Percentiles rank a stretch among this genome's conserved stretches.
These are phyloP conservation scores for Annona squamosa DNA, from an alignment of 164 flowering plant species.

Conservation along the genomic window DNA sequence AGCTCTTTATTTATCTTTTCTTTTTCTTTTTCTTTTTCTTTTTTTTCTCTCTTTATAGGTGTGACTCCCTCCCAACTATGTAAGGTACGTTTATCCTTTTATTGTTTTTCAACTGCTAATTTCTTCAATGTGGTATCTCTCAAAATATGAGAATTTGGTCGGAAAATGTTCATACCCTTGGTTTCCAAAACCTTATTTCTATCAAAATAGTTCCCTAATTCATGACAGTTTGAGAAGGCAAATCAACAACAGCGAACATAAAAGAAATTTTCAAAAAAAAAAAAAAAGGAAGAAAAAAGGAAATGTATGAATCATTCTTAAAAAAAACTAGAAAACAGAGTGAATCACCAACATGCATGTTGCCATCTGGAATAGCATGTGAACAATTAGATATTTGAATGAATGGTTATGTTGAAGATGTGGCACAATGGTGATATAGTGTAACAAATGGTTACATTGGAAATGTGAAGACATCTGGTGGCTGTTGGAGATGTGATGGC, in stretches of 20 bases:
- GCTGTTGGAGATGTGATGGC: no score
- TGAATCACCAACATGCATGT: no score
- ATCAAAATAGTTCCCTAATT: neutral
- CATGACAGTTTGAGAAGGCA: neutral
- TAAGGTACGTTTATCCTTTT: constrained; percentile 32
- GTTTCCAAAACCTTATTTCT: no score
- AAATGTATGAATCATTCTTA: neutral
- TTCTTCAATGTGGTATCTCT: neutral
- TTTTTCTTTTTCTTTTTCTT: neutral
- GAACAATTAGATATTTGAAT: no score
- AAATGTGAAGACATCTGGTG: no score
- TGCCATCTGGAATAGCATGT: no score
- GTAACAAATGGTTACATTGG: no score
- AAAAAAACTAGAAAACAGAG: neutral
- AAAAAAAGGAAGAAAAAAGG: no score
- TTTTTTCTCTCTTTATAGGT: constrained; percentile 35
- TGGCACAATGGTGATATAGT: no score
- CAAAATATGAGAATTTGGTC: neutral
- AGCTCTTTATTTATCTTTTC: neutral
- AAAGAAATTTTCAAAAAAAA: no score
- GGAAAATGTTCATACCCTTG: neutral
- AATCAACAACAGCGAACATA: neutral
- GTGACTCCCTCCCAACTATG: constrained; percentile 19
- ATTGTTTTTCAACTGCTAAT: neutral
- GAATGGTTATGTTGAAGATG: no score